A percentile compares a stretch with the other conserved stretches of the same genome.
Evolutionary conservation across 2,329 filamentous ascomycete species (phyloP).

Genomic region (Aspergillus tubingensis): DNA sequence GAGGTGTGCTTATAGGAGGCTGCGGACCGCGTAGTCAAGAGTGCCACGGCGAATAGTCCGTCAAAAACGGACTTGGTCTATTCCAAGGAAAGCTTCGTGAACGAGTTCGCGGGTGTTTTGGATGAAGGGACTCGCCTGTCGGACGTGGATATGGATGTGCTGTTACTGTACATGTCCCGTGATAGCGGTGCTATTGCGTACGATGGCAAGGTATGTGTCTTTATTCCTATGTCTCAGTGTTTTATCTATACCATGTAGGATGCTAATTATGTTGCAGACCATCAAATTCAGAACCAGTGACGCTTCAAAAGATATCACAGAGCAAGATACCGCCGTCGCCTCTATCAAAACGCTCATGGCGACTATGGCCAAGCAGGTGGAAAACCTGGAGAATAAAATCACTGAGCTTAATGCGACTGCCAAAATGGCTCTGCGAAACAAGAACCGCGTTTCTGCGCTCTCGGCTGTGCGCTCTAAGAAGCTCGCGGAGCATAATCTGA

Average conservation of each 20-base stretch:
- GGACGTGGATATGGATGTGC: slow-evolving; percentile 65
- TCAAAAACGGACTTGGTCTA: slow-evolving; percentile 67
- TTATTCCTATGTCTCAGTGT: slow-evolving; percentile 1
- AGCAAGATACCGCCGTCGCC: slow-evolving; percentile 79
- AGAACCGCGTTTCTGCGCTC: slow-evolving; percentile 74
- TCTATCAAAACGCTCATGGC: slow-evolving; percentile 73
- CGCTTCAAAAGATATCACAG: slow-evolving; percentile 59
- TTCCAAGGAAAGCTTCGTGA: slow-evolving; percentile 65
- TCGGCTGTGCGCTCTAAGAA: slow-evolving; percentile 82
- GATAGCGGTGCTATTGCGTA: slow-evolving; percentile 60
- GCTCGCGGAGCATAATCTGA: slow-evolving; percentile 71
- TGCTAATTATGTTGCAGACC: slow-evolving; percentile 50
- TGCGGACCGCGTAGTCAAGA: slow-evolving; percentile 56
- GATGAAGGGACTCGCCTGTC: slow-evolving; percentile 55
- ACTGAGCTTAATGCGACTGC: slow-evolving; percentile 57
- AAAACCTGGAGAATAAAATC: slow-evolving; percentile 61
- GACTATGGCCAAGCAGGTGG: slow-evolving; percentile 66
- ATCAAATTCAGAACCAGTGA: slow-evolving; percentile 71
- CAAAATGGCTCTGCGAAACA: slow-evolving; percentile 68
- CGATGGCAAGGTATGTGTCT: slow-evolving; percentile 45
- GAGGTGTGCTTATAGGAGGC: slow-evolving; percentile 45
- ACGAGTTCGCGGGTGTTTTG: slow-evolving; percentile 58
- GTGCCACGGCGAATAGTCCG: slow-evolving; percentile 46
- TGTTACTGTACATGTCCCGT: slow-evolving; percentile 69
- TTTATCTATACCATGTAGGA: not conserved